phyloP scores from a whole-genome alignment of 257 asterid species.

The Catharanthus roseus region DNA sequence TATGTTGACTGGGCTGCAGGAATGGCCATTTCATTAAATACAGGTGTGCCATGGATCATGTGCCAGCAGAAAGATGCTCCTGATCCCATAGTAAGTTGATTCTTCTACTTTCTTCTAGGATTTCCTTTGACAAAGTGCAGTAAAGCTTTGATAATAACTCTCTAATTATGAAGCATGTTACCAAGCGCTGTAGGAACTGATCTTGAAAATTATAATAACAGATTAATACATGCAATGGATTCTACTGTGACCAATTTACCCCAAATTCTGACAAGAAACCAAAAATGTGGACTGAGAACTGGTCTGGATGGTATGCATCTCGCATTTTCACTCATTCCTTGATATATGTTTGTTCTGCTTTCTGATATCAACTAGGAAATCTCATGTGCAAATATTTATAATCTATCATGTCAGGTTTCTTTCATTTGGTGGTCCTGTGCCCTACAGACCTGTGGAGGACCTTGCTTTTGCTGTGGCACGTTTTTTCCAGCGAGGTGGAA shows the following conservation, averaged over 20 bases:
- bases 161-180: not conserved
- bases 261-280: conserved; percentile 74
- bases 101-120: not conserved
- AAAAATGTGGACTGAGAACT: conserved; percentile 94
- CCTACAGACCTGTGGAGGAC: conserved; percentile 82
- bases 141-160: not conserved
- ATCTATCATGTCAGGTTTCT: conserved; percentile 47
- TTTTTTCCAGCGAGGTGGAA: conserved; percentile 87
- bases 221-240: conserved; percentile 96
- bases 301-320: conserved; percentile 82
- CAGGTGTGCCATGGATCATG: conserved; percentile 97
- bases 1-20: conserved; percentile 84
- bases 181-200: not conserved
- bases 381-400: not conserved
- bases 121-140: not conserved
- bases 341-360: conserved; percentile 1
- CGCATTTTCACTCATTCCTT: not conserved
- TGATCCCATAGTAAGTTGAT: conserved; percentile 57
- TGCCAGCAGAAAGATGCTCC: conserved; percentile 95
- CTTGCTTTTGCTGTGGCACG: conserved; percentile 88
- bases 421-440: conserved; percentile 64
- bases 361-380: not conserved
- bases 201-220: conserved; percentile 23
- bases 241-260: conserved; percentile 86
- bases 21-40: conserved; percentile 71